A percentile compares a stretch with the other conserved stretches of the same genome.
Evolutionary conservation across 306 rosid species (phyloP).

Genomic region (Acmispon strigosus): DNA sequence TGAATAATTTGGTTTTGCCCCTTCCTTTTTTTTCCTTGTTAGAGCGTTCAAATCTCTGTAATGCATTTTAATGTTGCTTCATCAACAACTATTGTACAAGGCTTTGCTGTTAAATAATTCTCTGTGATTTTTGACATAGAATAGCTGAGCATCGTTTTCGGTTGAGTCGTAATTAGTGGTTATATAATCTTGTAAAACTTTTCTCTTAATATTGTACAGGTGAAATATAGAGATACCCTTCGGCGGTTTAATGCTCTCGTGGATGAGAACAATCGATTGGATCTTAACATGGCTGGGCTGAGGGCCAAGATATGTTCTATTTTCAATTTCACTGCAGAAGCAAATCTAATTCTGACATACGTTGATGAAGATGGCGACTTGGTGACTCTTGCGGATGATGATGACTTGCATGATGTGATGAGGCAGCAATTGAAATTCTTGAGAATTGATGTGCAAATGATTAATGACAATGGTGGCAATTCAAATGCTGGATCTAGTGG

Average conservation of each 20-base stretch:
- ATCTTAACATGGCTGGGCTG: slow-evolving; percentile 63
- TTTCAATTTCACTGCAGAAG: slow-evolving; percentile 44
- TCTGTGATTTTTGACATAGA: background rate
- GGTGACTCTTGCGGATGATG: slow-evolving; percentile 71
- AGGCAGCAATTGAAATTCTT: slow-evolving; percentile 61
- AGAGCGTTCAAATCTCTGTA: background rate
- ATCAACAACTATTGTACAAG: background rate
- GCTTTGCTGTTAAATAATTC: background rate
- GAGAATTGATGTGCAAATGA: slow-evolving; percentile 57
- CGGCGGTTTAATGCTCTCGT: slow-evolving; percentile 71
- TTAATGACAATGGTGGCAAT: slow-evolving; percentile 21
- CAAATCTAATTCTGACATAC: slow-evolving; percentile 52
- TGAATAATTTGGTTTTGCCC: background rate
- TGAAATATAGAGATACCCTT: slow-evolving; percentile 57
- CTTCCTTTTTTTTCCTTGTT: background rate
- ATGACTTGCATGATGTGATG: slow-evolving; percentile 72
- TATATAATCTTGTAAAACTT: background rate
- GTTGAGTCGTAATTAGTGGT: background rate
- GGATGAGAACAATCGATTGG: slow-evolving; percentile 41
- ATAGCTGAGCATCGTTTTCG: background rate
- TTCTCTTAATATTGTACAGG: slow-evolving; percentile 36
- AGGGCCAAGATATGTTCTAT: slow-evolving; percentile 47
- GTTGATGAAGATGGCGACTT: slow-evolving; percentile 89
- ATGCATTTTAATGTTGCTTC: background rate
- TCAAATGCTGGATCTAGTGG: slow-evolving; percentile 45